Evolutionary conservation across 2,329 filamentous ascomycete genomes (phyloP).

Genomic region (Penicillium polonicum): DNA sequence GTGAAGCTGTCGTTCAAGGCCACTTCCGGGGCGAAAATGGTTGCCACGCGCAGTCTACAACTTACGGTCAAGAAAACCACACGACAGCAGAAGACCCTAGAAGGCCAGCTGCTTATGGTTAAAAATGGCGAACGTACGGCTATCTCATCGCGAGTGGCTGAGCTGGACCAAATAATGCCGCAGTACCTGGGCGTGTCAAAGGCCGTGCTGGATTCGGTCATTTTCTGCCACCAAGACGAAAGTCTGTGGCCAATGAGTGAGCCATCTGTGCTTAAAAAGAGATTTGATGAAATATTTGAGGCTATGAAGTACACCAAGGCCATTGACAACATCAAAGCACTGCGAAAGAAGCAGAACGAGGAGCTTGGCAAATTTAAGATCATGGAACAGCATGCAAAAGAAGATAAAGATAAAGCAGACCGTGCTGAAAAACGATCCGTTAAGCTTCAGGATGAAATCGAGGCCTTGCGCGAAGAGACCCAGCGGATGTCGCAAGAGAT

Average conservation of each 20-base stretch:
- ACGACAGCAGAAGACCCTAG: constrained; percentile 77
- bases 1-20: constrained; percentile 85
- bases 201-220: constrained; percentile 88
- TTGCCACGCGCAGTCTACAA: constrained; percentile 79
- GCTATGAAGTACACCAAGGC: constrained; percentile 96
- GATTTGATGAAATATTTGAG: constrained; percentile 97
- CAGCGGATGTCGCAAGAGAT: constrained; percentile 54
- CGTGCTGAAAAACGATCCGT: constrained; percentile 65
- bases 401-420: constrained; percentile 80
- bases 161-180: constrained; percentile 81
- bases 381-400: constrained; percentile 73
- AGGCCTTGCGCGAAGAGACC: constrained; percentile 60
- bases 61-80: constrained; percentile 80
- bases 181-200: constrained; percentile 84
- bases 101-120: constrained; percentile 71
- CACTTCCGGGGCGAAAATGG: constrained; percentile 74
- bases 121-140: constrained; percentile 77
- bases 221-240: constrained; percentile 98
- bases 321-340: constrained; percentile 86
- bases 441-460: constrained; percentile 62
- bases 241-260: constrained; percentile 96
- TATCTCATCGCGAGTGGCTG: constrained; percentile 75
- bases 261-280: constrained; percentile 80
- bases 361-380: constrained; percentile 71
- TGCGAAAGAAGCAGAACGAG: constrained; percentile 79